Conservation (phyloP, 306 rosid species). For the Vigna trinervia region DNA sequence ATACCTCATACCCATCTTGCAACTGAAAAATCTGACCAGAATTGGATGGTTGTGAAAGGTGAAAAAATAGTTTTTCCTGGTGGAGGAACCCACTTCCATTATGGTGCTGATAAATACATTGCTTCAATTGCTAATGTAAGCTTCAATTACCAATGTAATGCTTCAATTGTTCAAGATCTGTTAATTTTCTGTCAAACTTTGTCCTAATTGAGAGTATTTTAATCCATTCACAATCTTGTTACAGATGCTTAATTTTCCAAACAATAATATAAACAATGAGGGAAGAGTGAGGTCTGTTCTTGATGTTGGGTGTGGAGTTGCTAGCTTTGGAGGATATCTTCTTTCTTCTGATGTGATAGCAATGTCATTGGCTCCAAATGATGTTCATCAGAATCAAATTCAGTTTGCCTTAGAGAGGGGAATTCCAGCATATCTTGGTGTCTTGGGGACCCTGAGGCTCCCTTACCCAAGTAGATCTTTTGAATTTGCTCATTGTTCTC, state of each 20-base stretch:
- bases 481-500: constrained; percentile 86
- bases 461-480: constrained; percentile 87
- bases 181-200: not conserved
- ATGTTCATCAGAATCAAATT: constrained; percentile 83
- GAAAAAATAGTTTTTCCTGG: constrained; percentile 78
- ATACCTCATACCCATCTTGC: constrained; percentile 91
- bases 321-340: constrained; percentile 87
- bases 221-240: constrained; percentile 18
- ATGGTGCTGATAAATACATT: constrained; percentile 82
- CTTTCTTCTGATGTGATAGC: constrained; percentile 71
- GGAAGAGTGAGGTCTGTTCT: constrained; percentile 74
- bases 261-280: constrained; percentile 65
- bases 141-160: constrained; percentile 69
- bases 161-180: constrained; percentile 4
- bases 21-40: constrained; percentile 80
- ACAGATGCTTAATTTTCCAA: constrained; percentile 82
- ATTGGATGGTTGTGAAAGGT: constrained; percentile 77
- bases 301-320: constrained; percentile 81
- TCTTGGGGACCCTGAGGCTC: constrained; percentile 81
- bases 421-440: constrained; percentile 83
- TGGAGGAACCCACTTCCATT: constrained; percentile 88
- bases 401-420: constrained; percentile 89
- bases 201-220: constrained; percentile 11
- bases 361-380: constrained; percentile 87
- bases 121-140: constrained; percentile 83